A percentile compares a stretch with the other conserved stretches of the same genome.
phyloP scores from a whole-genome alignment of 2,329 filamentous ascomycete species.

The Tolypocladium album region DNA sequence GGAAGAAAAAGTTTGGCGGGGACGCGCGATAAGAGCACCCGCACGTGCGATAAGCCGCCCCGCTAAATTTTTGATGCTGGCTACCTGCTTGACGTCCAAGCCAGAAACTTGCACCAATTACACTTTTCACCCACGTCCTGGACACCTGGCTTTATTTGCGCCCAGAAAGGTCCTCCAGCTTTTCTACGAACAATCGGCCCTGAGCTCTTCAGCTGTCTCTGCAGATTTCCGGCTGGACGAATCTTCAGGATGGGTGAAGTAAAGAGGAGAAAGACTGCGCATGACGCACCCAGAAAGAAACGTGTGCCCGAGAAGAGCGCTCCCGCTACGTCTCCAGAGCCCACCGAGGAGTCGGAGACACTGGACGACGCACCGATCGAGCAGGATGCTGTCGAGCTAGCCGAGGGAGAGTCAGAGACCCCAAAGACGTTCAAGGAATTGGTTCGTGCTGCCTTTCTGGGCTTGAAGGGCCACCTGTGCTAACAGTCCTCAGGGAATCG shows the following conservation, averaged over 20 bases:
- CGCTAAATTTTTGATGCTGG: conserved; percentile 20
- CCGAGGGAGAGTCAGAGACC: conserved; percentile 19
- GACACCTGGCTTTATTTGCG: no score
- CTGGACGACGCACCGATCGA: conserved; percentile 20
- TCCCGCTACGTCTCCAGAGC: conserved; percentile 9
- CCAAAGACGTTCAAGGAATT: conserved; percentile 58
- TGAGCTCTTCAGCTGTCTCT: background rate
- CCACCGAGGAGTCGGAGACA: conserved; percentile 21
- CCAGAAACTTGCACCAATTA: no score
- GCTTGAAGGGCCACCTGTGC: background rate
- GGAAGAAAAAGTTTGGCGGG: conserved; percentile 26
- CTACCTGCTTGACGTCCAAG: background rate
- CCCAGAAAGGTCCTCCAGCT: no score
- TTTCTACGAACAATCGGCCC: background rate
- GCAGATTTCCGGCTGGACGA: background rate
- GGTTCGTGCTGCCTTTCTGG: conserved; percentile 19
- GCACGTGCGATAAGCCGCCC: conserved; percentile 19
- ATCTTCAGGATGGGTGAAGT: conserved; percentile 18
- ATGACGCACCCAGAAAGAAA: conserved; percentile 13
- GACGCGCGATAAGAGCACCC: conserved; percentile 19
- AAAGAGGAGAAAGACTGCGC: conserved; percentile 31
- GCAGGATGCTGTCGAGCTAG: conserved; percentile 16
- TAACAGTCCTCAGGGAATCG: conserved; percentile 51
- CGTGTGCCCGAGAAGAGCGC: background rate
- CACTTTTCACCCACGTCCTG: no score